Evolutionary conservation across 371 early-diverging fungal genomes (phyloP), one percentile per base, ranked within the genome.

Genomic region (Gilbertella persicaria): DNA sequence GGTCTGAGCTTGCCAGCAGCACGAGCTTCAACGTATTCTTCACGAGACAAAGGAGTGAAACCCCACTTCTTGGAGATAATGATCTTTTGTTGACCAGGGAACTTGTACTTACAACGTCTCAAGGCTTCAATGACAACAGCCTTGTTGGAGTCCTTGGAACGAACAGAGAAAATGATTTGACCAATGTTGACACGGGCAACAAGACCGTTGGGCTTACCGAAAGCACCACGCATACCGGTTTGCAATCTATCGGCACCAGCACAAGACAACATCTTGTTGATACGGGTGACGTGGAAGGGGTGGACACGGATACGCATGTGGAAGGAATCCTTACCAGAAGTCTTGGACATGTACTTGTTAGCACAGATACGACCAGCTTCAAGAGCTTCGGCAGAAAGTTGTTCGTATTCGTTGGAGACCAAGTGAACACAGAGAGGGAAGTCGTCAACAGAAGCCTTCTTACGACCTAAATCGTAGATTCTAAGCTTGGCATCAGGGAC

Each of bases 261-360:
- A 83, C 99, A 99, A 63, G 99, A 99, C 91, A 99, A 92, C 99
- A 99, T 99, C 89, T 99, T 99, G 92, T 99, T 99, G 92, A 99
- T 99, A 78, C 99, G 96, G 66, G 99, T 81, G 50, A 99, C 99
- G 87, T 99, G 99, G 89, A 91, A 98, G 45, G 99, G 99, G 83
- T 99, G 99, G 64, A 99, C 98, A 69, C 98, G 94, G 52, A 99
- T 85, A 71, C 99, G 90, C 92, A 99, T 84, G 87, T 99, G 99
- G 97, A 99, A 99, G 48, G 97, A 94, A 70, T 99, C 99, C 91
- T 99, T 99, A 63, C 99, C 99, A 50, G 97, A 81, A 67, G 79
- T 82, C 90, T 98, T 99, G 77, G 94, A 79, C 76, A 99, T 97
- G 91, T 99, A 99, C 91, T 99, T 99, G 95, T 99, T 99, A 69